Conservation (phyloP, 345 rosid genomes). For the Brassica nigra region DNA sequence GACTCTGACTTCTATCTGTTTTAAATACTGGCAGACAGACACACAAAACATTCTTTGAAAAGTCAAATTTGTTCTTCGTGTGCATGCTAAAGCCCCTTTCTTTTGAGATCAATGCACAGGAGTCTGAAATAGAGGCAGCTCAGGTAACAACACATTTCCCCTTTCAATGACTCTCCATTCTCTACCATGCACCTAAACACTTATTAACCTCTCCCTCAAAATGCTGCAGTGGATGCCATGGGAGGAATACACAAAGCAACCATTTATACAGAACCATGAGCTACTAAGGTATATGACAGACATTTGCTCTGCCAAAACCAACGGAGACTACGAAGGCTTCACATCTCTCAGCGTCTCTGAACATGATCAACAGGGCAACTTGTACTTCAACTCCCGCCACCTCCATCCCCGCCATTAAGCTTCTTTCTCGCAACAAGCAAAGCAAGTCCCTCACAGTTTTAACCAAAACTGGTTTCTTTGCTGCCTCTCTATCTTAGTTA, state of each 20-base stretch:
- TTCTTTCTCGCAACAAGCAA: neutral
- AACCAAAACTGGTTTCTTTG: slow-evolving; percentile 4
- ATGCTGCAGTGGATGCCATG: slow-evolving; percentile 79
- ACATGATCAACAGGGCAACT: slow-evolving; percentile 25
- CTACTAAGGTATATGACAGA: slow-evolving; percentile 38
- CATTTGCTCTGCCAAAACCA: slow-evolving; percentile 44
- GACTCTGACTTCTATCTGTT: slow-evolving; percentile 6
- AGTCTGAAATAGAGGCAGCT: slow-evolving; percentile 75
- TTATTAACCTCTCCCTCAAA: slow-evolving; percentile 5
- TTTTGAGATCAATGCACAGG: slow-evolving; percentile 63
- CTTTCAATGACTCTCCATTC: slow-evolving; percentile 4
- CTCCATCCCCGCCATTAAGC: slow-evolving; percentile 32
- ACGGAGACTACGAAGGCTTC: slow-evolving; percentile 39
- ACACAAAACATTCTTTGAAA: slow-evolving; percentile 69
- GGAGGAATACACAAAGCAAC: slow-evolving; percentile 46
- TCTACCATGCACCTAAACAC: slow-evolving; percentile 13
- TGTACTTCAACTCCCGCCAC: slow-evolving; percentile 41
- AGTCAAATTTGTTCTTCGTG: slow-evolving; percentile 77
- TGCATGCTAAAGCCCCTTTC: slow-evolving; percentile 81
- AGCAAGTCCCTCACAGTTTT: neutral
- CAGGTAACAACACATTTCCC: slow-evolving; percentile 44
- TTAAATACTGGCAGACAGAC: slow-evolving; percentile 55
- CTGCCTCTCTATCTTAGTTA: slow-evolving; percentile 19
- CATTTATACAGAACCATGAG: slow-evolving; percentile 41
- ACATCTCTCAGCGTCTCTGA: slow-evolving; percentile 35